Evolutionary conservation across 768 basidiomycete genomes (phyloP), one percentile per base, ranked within the genome.

Genomic region (Tulasnella sp.): DNA sequence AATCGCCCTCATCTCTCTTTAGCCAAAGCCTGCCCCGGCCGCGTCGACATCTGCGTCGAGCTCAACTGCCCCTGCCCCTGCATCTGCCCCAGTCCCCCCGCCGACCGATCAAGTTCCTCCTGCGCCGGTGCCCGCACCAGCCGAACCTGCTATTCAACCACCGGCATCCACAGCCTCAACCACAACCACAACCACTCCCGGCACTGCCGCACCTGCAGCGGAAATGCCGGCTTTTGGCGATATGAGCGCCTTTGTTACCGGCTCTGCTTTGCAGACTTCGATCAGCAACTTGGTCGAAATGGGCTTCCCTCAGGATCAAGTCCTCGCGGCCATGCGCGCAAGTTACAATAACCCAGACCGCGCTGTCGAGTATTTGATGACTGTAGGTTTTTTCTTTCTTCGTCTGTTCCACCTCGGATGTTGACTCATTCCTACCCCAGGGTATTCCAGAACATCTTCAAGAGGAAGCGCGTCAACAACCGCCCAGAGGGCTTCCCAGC

Each of bases 341-440:
- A 95, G 92, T 78, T 99, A 86, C 82, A 99, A 99, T 81, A 98
- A 99, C 81, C 92, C 97, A 8, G 95, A 98, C 77, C 87, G 97
- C 36, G 97, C 97, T 7, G 96, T 94, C n/a, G 97, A 99, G 80
- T 99, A 99, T 80, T 82, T 99, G 71, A 90, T 98, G 87, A 96
- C 78, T 74, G 96, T 95, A 76, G 75, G 90, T 82, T 14, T 39
- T 4, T 42, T 3, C 11, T 47, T 14, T 22, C 35, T 69, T 47
- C 11, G 67, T 14, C 64, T 75, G 63, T 44, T 62, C 47, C 59
- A 47, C 47, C 26, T 62, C 40, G 65, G 71, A 70, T 67, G n/a
- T 39, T 42, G 66, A 67, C 17, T 17, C 6, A n/a, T 40, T 36
- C 12, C 64, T 65, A 11, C 22, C 5, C 19, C 19, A 95, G 93